These are phyloP conservation scores for Sarocladium oryzae DNA, from an alignment of 2,329 filamentous ascomycete species.

Conservation along the genomic window DNA sequence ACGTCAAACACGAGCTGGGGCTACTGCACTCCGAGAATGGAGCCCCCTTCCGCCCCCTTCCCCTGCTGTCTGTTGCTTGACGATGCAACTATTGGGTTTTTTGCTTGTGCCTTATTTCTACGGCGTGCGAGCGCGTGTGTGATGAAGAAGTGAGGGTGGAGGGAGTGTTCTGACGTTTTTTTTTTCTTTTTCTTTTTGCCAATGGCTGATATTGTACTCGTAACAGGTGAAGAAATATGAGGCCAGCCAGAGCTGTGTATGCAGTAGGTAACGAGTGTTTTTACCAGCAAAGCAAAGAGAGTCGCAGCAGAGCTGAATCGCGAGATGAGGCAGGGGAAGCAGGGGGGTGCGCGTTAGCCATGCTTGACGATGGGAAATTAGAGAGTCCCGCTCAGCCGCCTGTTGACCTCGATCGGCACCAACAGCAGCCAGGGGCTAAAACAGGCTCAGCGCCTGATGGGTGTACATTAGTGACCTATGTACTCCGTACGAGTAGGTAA, in stretches of 20 bases:
- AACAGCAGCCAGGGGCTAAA: background rate
- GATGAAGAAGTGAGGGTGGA: background rate
- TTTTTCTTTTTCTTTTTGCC: no score
- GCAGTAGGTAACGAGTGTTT: no score
- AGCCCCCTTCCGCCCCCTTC: no score
- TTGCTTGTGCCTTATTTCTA: background rate
- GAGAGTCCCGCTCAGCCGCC: background rate
- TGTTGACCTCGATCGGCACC: slow-evolving; percentile 5
- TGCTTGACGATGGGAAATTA: slow-evolving; percentile 9
- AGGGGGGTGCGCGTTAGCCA: background rate
- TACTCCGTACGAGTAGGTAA: background rate
- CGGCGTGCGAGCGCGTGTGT: background rate
- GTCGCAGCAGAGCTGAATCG: background rate
- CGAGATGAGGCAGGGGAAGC: slow-evolving; percentile 3
- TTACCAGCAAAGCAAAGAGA: slow-evolving; percentile 1
- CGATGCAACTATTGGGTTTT: background rate
- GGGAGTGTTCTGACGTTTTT: no score
- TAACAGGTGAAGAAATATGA: no score
- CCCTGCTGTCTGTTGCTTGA: no score
- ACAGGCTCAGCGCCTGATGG: no score
- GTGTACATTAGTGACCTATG: no score
- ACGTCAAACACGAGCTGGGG: slow-evolving; percentile 4
- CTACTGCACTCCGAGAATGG: slow-evolving; percentile 4
- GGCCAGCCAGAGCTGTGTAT: no score
- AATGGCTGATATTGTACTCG: background rate